Evolutionary conservation across 257 asterid genomes (phyloP).

Genomic region (Ehretia macrophylla): DNA sequence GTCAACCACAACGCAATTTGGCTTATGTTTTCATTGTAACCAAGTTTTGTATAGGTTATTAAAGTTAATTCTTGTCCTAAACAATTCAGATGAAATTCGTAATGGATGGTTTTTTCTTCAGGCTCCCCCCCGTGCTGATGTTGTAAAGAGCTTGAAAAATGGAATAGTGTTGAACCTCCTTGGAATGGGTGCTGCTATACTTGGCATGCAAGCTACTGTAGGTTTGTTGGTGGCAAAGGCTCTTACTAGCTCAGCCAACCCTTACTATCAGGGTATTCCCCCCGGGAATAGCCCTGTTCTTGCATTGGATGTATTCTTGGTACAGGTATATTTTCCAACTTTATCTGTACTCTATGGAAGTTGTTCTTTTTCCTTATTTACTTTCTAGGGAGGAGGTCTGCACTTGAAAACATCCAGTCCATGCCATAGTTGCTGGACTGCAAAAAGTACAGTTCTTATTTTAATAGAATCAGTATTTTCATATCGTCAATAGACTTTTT

Average conservation of each 20-base stretch:
- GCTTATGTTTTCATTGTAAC: not conserved
- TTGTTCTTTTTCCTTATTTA: not conserved
- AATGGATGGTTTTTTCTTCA: slow-evolving; percentile 25
- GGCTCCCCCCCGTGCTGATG: slow-evolving; percentile 99
- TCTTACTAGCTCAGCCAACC: slow-evolving; percentile 84
- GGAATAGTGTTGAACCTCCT: slow-evolving; percentile 73
- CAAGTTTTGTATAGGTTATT: not conserved
- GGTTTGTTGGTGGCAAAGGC: slow-evolving; percentile 97
- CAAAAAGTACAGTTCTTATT: no score
- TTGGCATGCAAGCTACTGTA: slow-evolving; percentile 96
- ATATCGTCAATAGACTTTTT: no score
- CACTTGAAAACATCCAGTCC: no score
- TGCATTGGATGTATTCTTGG: slow-evolving; percentile 92
- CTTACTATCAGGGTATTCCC: slow-evolving; percentile 70
- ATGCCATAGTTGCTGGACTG: no score
- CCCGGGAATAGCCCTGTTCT: slow-evolving; percentile 84
- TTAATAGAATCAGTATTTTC: no score
- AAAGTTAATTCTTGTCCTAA: not conserved
- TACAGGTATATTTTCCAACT: slow-evolving; percentile 64
- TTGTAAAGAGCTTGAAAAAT: slow-evolving; percentile 74
- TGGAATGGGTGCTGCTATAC: slow-evolving; percentile 94
- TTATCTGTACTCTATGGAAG: not conserved
- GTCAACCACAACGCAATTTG: not conserved
- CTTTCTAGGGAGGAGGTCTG: no score
- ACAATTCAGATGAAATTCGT: not conserved